Conservation (phyloP, 768 basidiomycete species). For the Boletus sp. region DNA sequence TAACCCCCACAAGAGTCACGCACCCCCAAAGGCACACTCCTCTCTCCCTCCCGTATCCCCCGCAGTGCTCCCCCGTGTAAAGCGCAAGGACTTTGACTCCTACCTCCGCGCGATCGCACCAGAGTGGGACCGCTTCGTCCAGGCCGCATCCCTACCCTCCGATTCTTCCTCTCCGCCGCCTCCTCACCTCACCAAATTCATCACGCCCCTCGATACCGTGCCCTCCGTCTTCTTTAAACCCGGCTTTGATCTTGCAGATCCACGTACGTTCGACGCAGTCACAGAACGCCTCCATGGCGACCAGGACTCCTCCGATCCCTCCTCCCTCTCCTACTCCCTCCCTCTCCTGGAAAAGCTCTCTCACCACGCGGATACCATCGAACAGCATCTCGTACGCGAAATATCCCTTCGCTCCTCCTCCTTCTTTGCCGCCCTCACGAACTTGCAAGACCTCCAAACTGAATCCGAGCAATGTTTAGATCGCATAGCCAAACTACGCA, state of each 20-base stretch:
- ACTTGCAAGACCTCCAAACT: slow-evolving; percentile 88
- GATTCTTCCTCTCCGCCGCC: slow-evolving; percentile 24
- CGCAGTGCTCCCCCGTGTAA: slow-evolving; percentile 77
- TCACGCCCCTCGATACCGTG: slow-evolving; percentile 73
- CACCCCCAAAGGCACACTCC: slow-evolving; percentile 87
- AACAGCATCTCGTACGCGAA: slow-evolving; percentile 91
- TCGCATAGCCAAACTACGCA: slow-evolving; percentile 71
- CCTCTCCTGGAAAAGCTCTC: slow-evolving; percentile 88
- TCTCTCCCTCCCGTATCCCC: slow-evolving; percentile 68
- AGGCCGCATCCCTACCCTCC: slow-evolving; percentile 33
- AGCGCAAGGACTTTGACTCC: slow-evolving; percentile 78
- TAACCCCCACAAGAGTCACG: slow-evolving; percentile 80
- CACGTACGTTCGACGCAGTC: slow-evolving; percentile 72
- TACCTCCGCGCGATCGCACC: slow-evolving; percentile 71
- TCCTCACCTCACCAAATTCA: slow-evolving; percentile 38
- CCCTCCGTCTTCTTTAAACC: slow-evolving; percentile 79
- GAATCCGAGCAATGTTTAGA: slow-evolving; percentile 82
- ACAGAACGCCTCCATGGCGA: slow-evolving; percentile 53
- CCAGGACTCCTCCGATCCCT: slow-evolving; percentile 49
- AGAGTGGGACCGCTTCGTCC: slow-evolving; percentile 78
- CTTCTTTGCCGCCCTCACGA: slow-evolving; percentile 95
- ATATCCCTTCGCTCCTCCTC: slow-evolving; percentile 87
- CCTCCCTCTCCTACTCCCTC: slow-evolving; percentile 61
- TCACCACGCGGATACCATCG: slow-evolving; percentile 89
- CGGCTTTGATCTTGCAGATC: slow-evolving; percentile 79